Conservation (phyloP, 164 flowering plant species). For the Santalum album region DNA sequence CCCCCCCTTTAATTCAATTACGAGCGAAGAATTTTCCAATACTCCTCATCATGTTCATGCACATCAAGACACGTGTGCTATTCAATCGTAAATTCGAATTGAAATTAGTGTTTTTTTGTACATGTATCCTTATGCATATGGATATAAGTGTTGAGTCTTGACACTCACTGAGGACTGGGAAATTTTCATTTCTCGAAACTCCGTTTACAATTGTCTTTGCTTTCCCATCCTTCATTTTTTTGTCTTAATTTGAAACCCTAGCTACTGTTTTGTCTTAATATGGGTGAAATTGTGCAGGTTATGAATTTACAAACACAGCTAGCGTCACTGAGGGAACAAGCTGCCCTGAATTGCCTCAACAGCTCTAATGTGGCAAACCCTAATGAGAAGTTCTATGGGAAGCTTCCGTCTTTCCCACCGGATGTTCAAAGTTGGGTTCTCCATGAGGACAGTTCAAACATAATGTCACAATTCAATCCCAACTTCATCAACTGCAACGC, state of each 20-base stretch:
- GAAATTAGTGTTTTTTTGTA: no score
- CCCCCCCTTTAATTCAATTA: no score
- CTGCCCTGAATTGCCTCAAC: constrained; percentile 33
- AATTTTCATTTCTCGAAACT: neutral
- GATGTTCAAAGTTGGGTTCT: constrained; percentile 36
- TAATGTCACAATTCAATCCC: constrained; percentile 20
- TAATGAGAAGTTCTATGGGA: constrained; percentile 25
- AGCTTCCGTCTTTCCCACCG: constrained; percentile 27
- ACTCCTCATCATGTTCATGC: no score
- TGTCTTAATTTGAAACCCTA: constrained; percentile 14
- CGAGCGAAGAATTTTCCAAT: no score
- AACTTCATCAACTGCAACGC: constrained; percentile 6
- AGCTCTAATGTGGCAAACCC: constrained; percentile 26
- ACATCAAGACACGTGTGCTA: no score
- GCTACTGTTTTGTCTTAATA: neutral
- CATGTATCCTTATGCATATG: no score
- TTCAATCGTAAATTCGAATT: no score
- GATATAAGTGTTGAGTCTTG: no score
- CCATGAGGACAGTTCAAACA: constrained; percentile 22
- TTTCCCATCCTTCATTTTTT: neutral
- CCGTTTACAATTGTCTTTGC: no score
- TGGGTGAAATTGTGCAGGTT: constrained; percentile 39
- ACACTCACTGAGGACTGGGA: no score
- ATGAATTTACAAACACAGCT: constrained; percentile 74
- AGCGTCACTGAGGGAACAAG: constrained; percentile 63